Base-by-base conservation (phyloP, 208 protist species). In the Crithidia acanthocephali region DNA sequence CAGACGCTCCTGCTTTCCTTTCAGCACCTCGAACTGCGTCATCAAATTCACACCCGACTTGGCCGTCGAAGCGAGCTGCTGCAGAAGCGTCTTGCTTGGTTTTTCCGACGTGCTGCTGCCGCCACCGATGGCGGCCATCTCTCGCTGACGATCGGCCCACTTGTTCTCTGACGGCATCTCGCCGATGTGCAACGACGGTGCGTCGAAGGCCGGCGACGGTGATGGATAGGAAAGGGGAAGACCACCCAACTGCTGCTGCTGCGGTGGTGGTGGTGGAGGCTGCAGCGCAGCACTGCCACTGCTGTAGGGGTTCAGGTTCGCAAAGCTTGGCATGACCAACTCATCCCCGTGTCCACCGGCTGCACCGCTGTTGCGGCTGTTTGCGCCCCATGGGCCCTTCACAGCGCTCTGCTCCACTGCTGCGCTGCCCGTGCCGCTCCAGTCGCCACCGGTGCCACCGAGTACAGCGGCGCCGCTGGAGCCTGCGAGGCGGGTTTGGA, bases 131-230 rank as follows among this genome's bases (percentile, higher is more conserved):
- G 52, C 9, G 0, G 58, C 59, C 52, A 78, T 53, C 33, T 83
- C 45, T 10, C 71, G 68, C 72, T 79, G 76, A 30, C 83, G 72
- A 35, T 80, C 74, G 0, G 80, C 72, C 81, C 83, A 85, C 47
- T 65, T 72, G 61, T 84, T 92, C 32, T 63, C 79, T 40, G 50
- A 33, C 30, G 83, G 83, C 83, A 88, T 86, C 37, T 81, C 77
- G 4, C 65, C 83, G 37, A 87, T 79, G 53, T 68, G 47, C 27
- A 13, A 45, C 28, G 58, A 67, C 48, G 44, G 53, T 1, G 33
- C 53, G 37, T 40, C 62, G 28, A 53, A 53, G 22, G 42, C 15
- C 15, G 51, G 18, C 25, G 47, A 30, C 3, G 44, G 4, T 22
- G 44, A 9, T 48, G 44, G 16, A 48, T 4, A n/a, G 44, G 44